These are phyloP conservation scores for Suillus subluteus DNA, from an alignment of 768 basidiomycete genomes.

Conservation along the genomic window DNA sequence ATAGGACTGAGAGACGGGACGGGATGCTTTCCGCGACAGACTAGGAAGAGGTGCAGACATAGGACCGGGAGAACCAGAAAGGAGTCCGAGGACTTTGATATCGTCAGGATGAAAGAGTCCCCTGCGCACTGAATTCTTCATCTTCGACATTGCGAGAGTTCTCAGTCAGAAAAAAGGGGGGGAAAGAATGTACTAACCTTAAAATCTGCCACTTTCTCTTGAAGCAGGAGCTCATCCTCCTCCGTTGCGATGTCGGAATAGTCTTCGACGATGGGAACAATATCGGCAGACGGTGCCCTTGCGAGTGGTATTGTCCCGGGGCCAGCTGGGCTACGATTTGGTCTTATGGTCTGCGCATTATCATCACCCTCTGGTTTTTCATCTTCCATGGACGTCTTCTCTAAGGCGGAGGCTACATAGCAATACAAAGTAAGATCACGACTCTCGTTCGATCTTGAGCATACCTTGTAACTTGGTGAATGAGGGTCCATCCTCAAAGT, in stretches of 20 bases:
- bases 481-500: slow-evolving; percentile 94
- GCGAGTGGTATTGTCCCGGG: slow-evolving; percentile 56
- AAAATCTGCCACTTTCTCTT: slow-evolving; percentile 83
- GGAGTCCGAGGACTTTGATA: slow-evolving; percentile 74
- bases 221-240: slow-evolving; percentile 70
- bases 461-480: slow-evolving; percentile 79
- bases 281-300: slow-evolving; percentile 62
- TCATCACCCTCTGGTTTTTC: slow-evolving; percentile 64
- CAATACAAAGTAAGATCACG: neutral
- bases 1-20: slow-evolving; percentile 56
- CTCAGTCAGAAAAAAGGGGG: neutral
- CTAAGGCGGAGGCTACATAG: slow-evolving; percentile 49
- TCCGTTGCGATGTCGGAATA: slow-evolving; percentile 87
- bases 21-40: slow-evolving; percentile 54
- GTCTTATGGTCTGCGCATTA: slow-evolving; percentile 80
- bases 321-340: slow-evolving; percentile 67
- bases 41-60: slow-evolving; percentile 69
- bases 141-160: slow-evolving; percentile 35
- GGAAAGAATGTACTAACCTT: slow-evolving; percentile 51
- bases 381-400: slow-evolving; percentile 60
- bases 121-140: slow-evolving; percentile 71
- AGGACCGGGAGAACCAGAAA: slow-evolving; percentile 55
- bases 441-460: slow-evolving; percentile 4
- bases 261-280: slow-evolving; percentile 81
- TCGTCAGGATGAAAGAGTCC: slow-evolving; percentile 90